Evolutionary conservation across 1,284 basidiomycete genomes (phyloP), one percentile per base, ranked within the genome.

Genomic region (Pseudozyma sp.): DNA sequence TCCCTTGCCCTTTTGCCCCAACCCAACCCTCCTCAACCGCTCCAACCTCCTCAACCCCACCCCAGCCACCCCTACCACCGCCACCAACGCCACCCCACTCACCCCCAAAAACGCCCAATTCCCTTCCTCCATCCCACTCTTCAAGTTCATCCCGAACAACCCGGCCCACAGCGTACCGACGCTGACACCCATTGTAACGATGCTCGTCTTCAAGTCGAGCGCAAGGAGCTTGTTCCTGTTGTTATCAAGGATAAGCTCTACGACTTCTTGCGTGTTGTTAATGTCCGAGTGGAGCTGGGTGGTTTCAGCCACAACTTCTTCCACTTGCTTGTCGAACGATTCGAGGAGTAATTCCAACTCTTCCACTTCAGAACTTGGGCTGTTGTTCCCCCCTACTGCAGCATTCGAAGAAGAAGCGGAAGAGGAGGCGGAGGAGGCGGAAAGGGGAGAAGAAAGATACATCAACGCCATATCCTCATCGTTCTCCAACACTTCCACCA

Each of bases 221-320:
- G 94, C 93, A 14, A 98, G 88, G 13, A 99, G 88, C 4, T 92
- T 90, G 84, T 99, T 99, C 51, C 96, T 92, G 86, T 97, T 97
- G 62, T 94, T 93, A 85, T 99, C 96, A 50, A 99, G 89, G 82
- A 98, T 95, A 62, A 99, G 89, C 86, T 99, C 96, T 7, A 97
- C 94, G 54, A 98, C 96, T 86, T 98, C 95, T 87, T 97, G 95
- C 0, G 95, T 98, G 16, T 93, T 94, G 86, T 93, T 92, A 59
- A 98, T 93, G 83, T 83, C 81, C 11, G 67, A 67, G 31, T 66
- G 53, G 25, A 83, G 74, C 19, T 75, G 72, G 10, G 70, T 72
- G 10, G 78, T 76, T 58, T 83, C 76, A 1, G 70, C 70, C 7
- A 82, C 61, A 1, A 83, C 78, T 50, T 81, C 80, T 53, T 81